A percentile compares a stretch with the other conserved stretches of the same genome.
These are phyloP conservation scores for Beverwykella pulmonaria DNA, from an alignment of 495 filamentous ascomycete genomes.

Conservation along the genomic window DNA sequence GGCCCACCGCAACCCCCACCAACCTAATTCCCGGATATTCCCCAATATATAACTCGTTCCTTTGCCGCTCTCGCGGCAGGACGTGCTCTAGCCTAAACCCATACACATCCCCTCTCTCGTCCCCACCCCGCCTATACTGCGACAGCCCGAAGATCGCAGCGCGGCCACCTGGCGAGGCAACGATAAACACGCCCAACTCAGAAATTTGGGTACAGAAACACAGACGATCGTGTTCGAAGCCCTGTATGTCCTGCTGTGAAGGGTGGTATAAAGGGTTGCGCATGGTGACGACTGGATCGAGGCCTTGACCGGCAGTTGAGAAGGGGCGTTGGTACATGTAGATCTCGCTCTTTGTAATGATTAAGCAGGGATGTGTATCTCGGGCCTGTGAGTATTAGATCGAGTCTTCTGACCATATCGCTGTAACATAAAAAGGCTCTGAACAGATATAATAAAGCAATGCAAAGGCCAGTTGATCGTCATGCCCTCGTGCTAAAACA, in stretches of 20 bases:
- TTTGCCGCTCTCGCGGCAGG: conserved; percentile 49
- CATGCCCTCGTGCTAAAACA: too few relatives aligned
- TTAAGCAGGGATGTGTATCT: conserved; percentile 32
- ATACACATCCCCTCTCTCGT: conserved; percentile 40
- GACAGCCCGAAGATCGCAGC: conserved; percentile 76
- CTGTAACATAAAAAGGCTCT: too few relatives aligned
- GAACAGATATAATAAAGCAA: too few relatives aligned
- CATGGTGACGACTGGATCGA: conserved; percentile 18
- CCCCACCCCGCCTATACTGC: conserved; percentile 37
- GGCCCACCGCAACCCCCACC: conserved; percentile 60
- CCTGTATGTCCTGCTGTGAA: not conserved
- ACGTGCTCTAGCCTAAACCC: conserved; percentile 56
- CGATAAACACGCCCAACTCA: conserved; percentile 74
- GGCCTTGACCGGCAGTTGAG: not conserved
- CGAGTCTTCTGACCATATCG: not conserved
- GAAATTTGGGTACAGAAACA: conserved; percentile 77
- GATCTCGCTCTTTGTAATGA: conserved; percentile 38
- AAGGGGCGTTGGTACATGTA: conserved; percentile 40
- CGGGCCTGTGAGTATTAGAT: conserved; percentile 20
- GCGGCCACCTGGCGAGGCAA: conserved; percentile 72
- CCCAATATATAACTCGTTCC: conserved; percentile 45
- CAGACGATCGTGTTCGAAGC: conserved; percentile 61
- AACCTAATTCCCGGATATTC: conserved; percentile 43
- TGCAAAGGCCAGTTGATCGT: too few relatives aligned
- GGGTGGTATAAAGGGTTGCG: conserved; percentile 23